phyloP scores from a whole-genome alignment of 441 rosid genomes.

The Rhodomyrtus psidioides region DNA sequence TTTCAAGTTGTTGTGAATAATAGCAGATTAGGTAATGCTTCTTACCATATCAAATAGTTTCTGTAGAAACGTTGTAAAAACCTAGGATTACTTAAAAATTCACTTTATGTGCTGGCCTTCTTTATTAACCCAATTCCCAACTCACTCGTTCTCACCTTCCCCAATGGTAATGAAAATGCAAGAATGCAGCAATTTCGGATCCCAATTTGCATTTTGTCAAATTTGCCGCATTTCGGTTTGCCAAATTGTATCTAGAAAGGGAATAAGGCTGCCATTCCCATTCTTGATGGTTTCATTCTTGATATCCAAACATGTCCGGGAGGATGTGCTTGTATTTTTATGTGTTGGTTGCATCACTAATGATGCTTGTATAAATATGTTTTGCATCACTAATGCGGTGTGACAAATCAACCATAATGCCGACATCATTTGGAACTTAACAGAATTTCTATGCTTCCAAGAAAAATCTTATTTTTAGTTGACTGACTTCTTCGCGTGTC shows the following conservation, averaged over 20 bases:
- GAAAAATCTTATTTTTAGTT: neutral
- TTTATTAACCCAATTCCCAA: neutral
- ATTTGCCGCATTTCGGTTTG: neutral
- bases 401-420: neutral
- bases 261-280: neutral
- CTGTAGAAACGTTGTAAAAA: neutral
- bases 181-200: neutral
- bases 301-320: neutral
- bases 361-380: too few species aligned
- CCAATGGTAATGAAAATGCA: neutral
- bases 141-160: neutral
- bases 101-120: neutral
- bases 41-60: neutral
- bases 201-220: neutral
- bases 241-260: neutral
- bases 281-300: neutral
- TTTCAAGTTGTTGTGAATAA: neutral
- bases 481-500: neutral
- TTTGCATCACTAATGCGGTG: neutral
- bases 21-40: neutral
- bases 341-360: neutral
- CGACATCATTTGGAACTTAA: neutral
- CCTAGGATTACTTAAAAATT: neutral
- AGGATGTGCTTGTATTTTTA: neutral
- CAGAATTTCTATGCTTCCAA: neutral